Evolutionary conservation across 2,329 filamentous ascomycete genomes (phyloP).

Genomic region (Berkeleyomyces basicola): DNA sequence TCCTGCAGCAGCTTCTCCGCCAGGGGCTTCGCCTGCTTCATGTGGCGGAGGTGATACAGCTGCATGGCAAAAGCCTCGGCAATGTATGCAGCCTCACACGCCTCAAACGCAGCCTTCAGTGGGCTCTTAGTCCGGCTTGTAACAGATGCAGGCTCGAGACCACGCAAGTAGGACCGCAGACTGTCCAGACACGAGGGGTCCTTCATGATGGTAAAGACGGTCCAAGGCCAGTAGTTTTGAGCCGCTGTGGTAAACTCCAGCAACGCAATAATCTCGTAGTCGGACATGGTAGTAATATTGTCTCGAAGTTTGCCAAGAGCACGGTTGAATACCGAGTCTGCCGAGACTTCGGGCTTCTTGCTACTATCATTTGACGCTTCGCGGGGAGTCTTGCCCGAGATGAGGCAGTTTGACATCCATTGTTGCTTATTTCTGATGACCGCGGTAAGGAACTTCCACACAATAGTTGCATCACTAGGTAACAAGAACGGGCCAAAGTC

Average conservation of each 20-base stretch:
- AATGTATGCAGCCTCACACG: constrained; percentile 61
- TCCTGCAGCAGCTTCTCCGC: constrained; percentile 57
- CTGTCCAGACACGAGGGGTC: constrained; percentile 57
- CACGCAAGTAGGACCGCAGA: constrained; percentile 52
- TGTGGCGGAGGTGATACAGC: constrained; percentile 68
- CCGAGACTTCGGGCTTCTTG: constrained; percentile 22
- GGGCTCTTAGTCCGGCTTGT: constrained; percentile 36
- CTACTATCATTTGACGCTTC: constrained; percentile 39
- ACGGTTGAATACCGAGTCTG: constrained; percentile 52
- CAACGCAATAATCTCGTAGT: constrained; percentile 53
- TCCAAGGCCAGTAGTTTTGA: constrained; percentile 93
- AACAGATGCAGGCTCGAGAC: constrained; percentile 34
- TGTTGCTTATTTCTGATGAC: constrained; percentile 83
- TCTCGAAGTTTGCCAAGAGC: constrained; percentile 52
- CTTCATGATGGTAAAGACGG: constrained; percentile 61
- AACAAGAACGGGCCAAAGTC: constrained; percentile 61
- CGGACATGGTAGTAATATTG: constrained; percentile 45
- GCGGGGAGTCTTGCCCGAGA: constrained; percentile 66
- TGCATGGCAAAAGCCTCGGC: constrained; percentile 85
- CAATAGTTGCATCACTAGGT: constrained; percentile 43
- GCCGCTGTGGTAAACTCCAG: constrained; percentile 76
- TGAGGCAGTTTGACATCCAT: constrained; percentile 85
- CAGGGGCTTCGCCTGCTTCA: constrained; percentile 46
- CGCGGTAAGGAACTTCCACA: constrained; percentile 75
- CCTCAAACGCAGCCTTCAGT: constrained; percentile 42